Evolutionary conservation across 1,284 basidiomycete genomes (phyloP), one percentile per base, ranked within the genome.

Genomic region (Leucoagaricus sp.): DNA sequence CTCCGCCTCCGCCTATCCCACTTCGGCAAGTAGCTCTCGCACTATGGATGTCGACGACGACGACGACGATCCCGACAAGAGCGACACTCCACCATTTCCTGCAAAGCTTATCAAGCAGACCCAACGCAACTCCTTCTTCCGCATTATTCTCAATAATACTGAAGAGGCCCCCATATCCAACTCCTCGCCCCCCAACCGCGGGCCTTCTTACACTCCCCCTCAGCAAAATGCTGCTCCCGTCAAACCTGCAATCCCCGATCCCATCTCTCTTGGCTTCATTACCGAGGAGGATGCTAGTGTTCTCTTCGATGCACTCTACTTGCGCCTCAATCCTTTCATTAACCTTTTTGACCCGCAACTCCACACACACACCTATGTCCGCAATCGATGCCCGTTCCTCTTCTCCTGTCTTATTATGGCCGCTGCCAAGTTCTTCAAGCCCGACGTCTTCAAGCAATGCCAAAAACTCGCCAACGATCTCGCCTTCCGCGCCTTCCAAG

Each of bases 341-440:
- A 91, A 91, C 68, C 77, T 93, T 31, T 91, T 93, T 65, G 91
- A 93, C 71, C 87, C 89, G 31, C 76, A 83, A 33, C 73, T 93
- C 33, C 91, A 93, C 69, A 85, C 89, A 0, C 80, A 86, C 50
- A 63, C 75, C 36, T 92, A 92, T 66, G 84, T 93, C 63, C 89
- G 92, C 62, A 77, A 78, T 21, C 83, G 82, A 59, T 90, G 84
- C 49, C 86, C 89, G 0, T 87, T 94, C 65, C 77, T 94, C 52
- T 94, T 93, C 70, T 90, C 91, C 5, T 84, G 86, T 31, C 80
- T 94, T 57, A 77, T 94, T 65, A 89, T 91, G 81, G 89, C 87
- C 15, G 88, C 86, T 21, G 88, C 87, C 76, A 93, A 94, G 70
- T 94, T 94, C 66, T 94, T 91, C 75, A 82, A 82, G 58, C 82